Percentiles rank a stretch among this genome's conserved stretches.
phyloP scores from a whole-genome alignment of 805 yeast species.

The Hanseniaspora thailandica region DNA sequence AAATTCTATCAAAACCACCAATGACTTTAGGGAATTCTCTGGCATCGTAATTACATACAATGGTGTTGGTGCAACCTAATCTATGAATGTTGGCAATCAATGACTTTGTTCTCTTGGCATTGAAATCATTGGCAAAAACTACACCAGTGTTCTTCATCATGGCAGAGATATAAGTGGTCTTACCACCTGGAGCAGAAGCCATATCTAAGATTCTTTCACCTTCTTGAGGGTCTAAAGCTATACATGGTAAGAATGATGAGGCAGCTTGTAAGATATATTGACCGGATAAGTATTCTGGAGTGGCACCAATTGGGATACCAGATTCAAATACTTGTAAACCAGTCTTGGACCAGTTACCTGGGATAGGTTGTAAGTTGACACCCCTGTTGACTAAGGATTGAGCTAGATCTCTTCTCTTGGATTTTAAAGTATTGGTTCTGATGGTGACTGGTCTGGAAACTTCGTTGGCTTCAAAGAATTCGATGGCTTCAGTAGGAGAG shows the following conservation, averaged over 20 bases:
- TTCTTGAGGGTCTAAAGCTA: constrained; percentile 97
- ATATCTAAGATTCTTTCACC: constrained; percentile 90
- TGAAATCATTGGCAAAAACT: constrained; percentile 93
- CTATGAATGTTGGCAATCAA: constrained; percentile 95
- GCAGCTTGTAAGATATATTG: constrained; percentile 98
- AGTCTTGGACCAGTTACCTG: constrained; percentile 92
- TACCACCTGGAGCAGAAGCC: constrained; percentile 99
- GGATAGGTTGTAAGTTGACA: constrained; percentile 87
- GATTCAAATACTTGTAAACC: constrained; percentile 96
- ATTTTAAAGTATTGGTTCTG: constrained; percentile 90
- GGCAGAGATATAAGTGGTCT: constrained; percentile 88
- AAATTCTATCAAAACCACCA: constrained; percentile 92
- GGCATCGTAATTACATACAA: constrained; percentile 95
- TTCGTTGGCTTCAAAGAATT: constrained; percentile 96
- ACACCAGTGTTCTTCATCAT: constrained; percentile 97
- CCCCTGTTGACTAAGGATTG: constrained; percentile 92
- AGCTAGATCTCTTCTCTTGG: constrained; percentile 91
- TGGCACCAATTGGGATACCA: constrained; percentile 99
- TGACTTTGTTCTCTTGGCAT: constrained; percentile 91
- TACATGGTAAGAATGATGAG: constrained; percentile 90
- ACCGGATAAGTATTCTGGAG: constrained; percentile 97
- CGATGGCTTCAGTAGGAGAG: constrained; percentile 92
- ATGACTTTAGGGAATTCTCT: constrained; percentile 96
- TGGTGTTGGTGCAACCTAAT: constrained; percentile 89
- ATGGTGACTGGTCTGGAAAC: constrained; percentile 92